These are phyloP conservation scores for Eleusine indica DNA, from an alignment of 176 grass and related monocot genomes.

Conservation along the genomic window DNA sequence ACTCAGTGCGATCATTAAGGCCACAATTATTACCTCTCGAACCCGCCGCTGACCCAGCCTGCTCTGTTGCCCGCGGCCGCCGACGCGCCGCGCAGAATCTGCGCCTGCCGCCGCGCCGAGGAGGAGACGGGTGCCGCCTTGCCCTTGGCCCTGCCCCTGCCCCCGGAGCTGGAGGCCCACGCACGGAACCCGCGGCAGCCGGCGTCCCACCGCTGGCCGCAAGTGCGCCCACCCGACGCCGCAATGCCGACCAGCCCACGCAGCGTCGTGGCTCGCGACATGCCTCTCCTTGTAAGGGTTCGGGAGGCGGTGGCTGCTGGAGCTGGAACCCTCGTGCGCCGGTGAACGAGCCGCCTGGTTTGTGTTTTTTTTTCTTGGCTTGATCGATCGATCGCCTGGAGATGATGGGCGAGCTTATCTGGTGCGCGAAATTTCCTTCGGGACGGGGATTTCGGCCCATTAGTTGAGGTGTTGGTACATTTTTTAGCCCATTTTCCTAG, in stretches of 20 bases:
- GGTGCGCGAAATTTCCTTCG: background rate
- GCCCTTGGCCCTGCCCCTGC: slow-evolving; percentile 36
- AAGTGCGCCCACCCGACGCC: slow-evolving; percentile 39
- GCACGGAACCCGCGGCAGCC: slow-evolving; percentile 49
- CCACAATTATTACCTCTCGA: slow-evolving; percentile 49
- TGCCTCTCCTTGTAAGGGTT: background rate
- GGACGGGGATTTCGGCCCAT: background rate
- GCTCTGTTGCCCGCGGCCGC: slow-evolving; percentile 21
- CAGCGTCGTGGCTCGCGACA: slow-evolving; percentile 61
- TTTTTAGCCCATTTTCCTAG: background rate
- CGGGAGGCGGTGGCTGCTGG: background rate
- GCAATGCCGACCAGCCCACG: slow-evolving; percentile 59
- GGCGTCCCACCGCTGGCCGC: slow-evolving; percentile 40
- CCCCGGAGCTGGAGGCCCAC: background rate
- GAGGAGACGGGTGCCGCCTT: slow-evolving; percentile 41
- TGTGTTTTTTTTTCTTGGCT: background rate
- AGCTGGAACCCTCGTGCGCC: background rate
- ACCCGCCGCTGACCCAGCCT: slow-evolving; percentile 53
- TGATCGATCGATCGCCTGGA: background rate
- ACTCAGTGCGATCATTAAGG: background rate
- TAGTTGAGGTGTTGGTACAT: background rate
- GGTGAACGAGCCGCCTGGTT: background rate
- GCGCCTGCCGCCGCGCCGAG: slow-evolving; percentile 19
- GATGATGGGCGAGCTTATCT: background rate
- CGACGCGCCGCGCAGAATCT: slow-evolving; percentile 21